Evolutionary conservation across 148 eudicot genomes (phyloP).

Genomic region (Chenopodium suecicum): DNA sequence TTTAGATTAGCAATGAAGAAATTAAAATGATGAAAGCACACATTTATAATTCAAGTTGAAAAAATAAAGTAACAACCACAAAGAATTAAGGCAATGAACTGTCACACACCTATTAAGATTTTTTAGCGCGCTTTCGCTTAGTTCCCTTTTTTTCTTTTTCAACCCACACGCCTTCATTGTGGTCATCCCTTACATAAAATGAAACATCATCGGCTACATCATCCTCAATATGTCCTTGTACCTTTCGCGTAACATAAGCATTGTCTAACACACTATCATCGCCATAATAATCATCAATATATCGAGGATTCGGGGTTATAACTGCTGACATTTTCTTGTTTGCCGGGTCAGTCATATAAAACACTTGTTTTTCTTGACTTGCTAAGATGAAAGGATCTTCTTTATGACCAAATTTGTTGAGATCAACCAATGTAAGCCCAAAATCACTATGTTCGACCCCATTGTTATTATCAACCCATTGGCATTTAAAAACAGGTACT

Average conservation of each 20-base stretch:
- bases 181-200: neutral
- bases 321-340: neutral
- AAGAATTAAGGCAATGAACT: too few relatives aligned
- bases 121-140: neutral
- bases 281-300: neutral
- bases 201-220: neutral
- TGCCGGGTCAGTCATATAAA: neutral
- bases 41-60: too few relatives aligned
- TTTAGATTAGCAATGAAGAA: too few relatives aligned
- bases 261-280: neutral
- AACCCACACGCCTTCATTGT: neutral
- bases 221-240: neutral
- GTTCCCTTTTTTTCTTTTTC: too few relatives aligned
- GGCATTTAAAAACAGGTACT: neutral
- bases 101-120: too few relatives aligned
- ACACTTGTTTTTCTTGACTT: neutral
- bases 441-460: neutral
- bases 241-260: too few relatives aligned
- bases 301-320: neutral
- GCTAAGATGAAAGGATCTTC: constrained; percentile 10
- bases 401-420: neutral
- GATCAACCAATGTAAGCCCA: neutral
- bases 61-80: too few relatives aligned
- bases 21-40: too few relatives aligned
- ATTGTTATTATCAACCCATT: constrained; percentile 7